Conservation (phyloP, 805 yeast genomes). For the Saccharomycopsis javanensis region DNA sequence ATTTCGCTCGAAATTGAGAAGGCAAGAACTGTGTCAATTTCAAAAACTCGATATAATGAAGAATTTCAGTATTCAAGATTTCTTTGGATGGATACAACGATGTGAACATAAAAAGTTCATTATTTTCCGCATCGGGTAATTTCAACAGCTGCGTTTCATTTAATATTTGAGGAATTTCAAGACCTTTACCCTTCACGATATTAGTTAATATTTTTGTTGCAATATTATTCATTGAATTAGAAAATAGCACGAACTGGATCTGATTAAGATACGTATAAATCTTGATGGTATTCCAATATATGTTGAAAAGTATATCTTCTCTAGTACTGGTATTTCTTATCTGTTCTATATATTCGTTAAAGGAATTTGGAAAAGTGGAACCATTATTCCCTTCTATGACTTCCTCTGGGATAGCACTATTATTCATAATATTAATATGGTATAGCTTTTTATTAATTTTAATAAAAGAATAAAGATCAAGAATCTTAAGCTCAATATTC, state of each 20-base stretch:
- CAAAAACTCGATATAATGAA: conserved; percentile 10
- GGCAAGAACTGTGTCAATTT: conserved; percentile 7
- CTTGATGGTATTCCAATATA: conserved; percentile 10
- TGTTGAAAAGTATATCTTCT: conserved; percentile 16
- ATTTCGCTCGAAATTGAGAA: background rate
- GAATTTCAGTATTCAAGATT: conserved; percentile 31
- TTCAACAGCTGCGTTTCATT: conserved; percentile 26
- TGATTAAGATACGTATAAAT: conserved; percentile 24
- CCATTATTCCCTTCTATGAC: background rate
- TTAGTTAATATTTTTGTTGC: conserved; percentile 36
- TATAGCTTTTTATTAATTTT: background rate
- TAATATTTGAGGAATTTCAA: conserved; percentile 30
- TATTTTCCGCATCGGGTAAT: conserved; percentile 16
- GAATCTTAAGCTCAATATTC: conserved; percentile 6
- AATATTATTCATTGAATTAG: conserved; percentile 35
- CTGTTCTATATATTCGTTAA: conserved; percentile 8
- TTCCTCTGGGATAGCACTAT: background rate
- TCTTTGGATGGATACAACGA: conserved; percentile 35
- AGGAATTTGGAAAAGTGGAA: background rate
- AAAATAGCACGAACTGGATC: conserved; percentile 30
- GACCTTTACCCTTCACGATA: conserved; percentile 32
- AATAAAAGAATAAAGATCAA: conserved; percentile 12
- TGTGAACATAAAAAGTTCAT: conserved; percentile 20
- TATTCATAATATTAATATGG: conserved; percentile 5
- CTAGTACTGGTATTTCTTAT: conserved; percentile 10